phyloP scores from a whole-genome alignment of 2,329 filamentous ascomycete genomes.

The Penicillium nordicum region DNA sequence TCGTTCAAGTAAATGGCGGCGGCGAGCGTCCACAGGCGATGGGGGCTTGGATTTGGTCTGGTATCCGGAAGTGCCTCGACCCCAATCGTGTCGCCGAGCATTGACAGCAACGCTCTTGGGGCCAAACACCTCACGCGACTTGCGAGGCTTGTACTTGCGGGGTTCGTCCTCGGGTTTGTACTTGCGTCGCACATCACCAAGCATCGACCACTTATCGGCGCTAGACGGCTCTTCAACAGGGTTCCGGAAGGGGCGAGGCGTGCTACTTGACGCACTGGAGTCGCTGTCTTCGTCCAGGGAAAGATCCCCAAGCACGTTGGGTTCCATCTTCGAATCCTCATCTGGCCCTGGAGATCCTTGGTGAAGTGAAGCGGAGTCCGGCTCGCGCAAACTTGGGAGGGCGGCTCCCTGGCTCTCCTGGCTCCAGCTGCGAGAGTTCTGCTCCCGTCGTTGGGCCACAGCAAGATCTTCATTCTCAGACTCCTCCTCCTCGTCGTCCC shows the following conservation, averaged over 20 bases:
- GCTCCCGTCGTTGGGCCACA: slow-evolving; percentile 56
- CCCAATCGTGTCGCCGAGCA: slow-evolving; percentile 44
- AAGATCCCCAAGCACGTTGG: slow-evolving; percentile 25
- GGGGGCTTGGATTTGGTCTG: slow-evolving; percentile 37
- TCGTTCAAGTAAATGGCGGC: slow-evolving; percentile 41
- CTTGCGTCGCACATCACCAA: slow-evolving; percentile 78
- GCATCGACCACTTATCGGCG: slow-evolving; percentile 82
- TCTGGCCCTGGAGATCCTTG: slow-evolving; percentile 42
- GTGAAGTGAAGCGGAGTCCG: slow-evolving; percentile 54
- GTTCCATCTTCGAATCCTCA: slow-evolving; percentile 4
- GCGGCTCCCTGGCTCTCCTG: slow-evolving; percentile 63
- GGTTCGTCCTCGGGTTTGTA: slow-evolving; percentile 51
- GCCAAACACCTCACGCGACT: slow-evolving; percentile 52
- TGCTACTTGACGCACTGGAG: slow-evolving; percentile 36
- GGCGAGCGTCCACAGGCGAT: slow-evolving; percentile 27
- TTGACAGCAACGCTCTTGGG: slow-evolving; percentile 44
- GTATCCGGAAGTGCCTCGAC: slow-evolving; percentile 36
- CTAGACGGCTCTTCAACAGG: slow-evolving; percentile 54
- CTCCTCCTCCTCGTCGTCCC: slow-evolving; percentile 87
- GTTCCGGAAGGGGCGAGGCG: slow-evolving; percentile 50
- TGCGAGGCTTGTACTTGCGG: slow-evolving; percentile 61
- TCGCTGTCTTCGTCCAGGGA: slow-evolving; percentile 65
- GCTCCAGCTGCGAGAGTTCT: slow-evolving; percentile 75
- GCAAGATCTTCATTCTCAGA: slow-evolving; percentile 59
- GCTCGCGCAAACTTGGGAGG: slow-evolving; percentile 52